Percentiles rank a stretch among this genome's conserved stretches.
Conservation (phyloP, 495 filamentous ascomycete genomes). For the Penicillium daleae region DNA sequence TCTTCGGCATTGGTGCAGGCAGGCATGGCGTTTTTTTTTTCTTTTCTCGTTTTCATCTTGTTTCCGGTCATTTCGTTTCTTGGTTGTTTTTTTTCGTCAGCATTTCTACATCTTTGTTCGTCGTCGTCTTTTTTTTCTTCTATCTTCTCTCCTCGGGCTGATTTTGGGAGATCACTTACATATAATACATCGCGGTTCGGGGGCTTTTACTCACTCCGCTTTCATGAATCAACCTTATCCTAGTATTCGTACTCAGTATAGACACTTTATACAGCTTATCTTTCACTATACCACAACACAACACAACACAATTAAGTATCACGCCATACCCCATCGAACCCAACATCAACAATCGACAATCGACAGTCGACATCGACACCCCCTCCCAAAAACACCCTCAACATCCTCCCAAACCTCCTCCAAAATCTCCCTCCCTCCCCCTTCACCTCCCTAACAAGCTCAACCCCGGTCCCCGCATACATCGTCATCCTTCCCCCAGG, state of each 20-base stretch:
- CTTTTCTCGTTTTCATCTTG: conserved; percentile 5
- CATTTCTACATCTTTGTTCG: conserved; percentile 14
- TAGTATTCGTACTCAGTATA: background rate
- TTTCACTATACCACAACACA: background rate
- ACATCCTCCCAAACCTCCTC: background rate
- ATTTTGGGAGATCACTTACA: conserved; percentile 2
- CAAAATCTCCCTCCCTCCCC: conserved; percentile 31
- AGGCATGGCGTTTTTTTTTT: conserved; percentile 27
- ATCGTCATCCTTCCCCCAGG: conserved; percentile 61
- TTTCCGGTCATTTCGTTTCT: conserved; percentile 14
- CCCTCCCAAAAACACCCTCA: background rate
- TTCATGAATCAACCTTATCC: background rate
- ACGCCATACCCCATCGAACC: no score
- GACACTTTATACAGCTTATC: background rate
- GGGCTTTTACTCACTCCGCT: background rate
- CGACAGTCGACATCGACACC: no score
- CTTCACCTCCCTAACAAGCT: conserved; percentile 35
- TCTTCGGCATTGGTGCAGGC: conserved; percentile 35
- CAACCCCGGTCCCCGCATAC: conserved; percentile 58
- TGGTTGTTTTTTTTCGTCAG: conserved; percentile 5
- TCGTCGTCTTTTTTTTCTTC: background rate
- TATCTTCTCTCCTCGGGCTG: background rate
- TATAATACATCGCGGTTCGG: background rate
- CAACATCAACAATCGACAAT: no score
- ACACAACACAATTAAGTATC: no score